Percentiles rank a stretch among this genome's conserved stretches.
Evolutionary conservation across 1,284 basidiomycete genomes (phyloP).

Genomic region (Microbotryum saponariae): DNA sequence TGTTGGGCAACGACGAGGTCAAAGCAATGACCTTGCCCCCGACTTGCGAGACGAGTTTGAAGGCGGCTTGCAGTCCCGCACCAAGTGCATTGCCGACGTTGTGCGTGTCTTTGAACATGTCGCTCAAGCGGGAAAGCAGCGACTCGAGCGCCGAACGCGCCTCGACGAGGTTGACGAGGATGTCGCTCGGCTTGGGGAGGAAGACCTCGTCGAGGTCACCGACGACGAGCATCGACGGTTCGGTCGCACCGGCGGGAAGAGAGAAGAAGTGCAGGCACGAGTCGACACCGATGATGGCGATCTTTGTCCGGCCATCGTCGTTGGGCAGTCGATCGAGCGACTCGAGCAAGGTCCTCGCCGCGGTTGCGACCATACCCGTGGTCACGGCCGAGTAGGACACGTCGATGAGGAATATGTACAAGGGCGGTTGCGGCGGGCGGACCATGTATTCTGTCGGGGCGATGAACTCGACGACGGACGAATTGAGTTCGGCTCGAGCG

Average conservation of each 20-base stretch:
- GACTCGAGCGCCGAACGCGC: slow-evolving; percentile 71
- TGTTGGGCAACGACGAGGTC: slow-evolving; percentile 73
- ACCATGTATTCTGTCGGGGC: slow-evolving; percentile 99
- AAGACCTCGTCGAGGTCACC: slow-evolving; percentile 96
- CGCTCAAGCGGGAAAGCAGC: slow-evolving; percentile 72
- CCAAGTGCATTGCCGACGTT: slow-evolving; percentile 88
- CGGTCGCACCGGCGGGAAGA: slow-evolving; percentile 65
- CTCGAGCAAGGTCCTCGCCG: slow-evolving; percentile 89
- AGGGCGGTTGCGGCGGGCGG: slow-evolving; percentile 91
- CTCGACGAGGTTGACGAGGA: slow-evolving; percentile 89
- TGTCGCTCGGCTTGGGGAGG: slow-evolving; percentile 89
- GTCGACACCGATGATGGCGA: slow-evolving; percentile 89
- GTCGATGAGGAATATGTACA: slow-evolving; percentile 95
- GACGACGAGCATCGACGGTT: slow-evolving; percentile 92
- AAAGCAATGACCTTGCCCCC: slow-evolving; percentile 95
- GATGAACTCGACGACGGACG: slow-evolving; percentile 89
- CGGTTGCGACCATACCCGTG: slow-evolving; percentile 95
- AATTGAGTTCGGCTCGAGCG: slow-evolving; percentile 86
- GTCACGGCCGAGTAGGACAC: slow-evolving; percentile 87
- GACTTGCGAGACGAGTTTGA: slow-evolving; percentile 86
- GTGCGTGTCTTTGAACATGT: slow-evolving; percentile 94
- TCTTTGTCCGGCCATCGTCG: slow-evolving; percentile 83
- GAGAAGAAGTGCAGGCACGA: slow-evolving; percentile 95
- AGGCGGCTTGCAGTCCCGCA: slow-evolving; percentile 91
- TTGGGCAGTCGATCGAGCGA: slow-evolving; percentile 93